A percentile compares a stretch with the other conserved stretches of the same genome.
Evolutionary conservation across 768 basidiomycete species (phyloP).

Genomic region (Rhizopogon salebrosus): DNA sequence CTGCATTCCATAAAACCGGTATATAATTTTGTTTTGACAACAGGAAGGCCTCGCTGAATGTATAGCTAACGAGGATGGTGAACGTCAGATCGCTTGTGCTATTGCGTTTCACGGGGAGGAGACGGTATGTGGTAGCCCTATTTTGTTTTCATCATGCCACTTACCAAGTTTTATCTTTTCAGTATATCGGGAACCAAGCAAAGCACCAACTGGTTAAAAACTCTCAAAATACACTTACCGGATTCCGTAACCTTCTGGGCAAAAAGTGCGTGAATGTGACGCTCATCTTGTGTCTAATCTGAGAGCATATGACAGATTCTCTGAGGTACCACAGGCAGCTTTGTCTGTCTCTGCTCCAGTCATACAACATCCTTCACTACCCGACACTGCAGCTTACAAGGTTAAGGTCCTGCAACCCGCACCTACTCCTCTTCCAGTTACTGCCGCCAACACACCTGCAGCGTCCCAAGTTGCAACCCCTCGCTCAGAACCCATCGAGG

Average conservation of each 20-base stretch:
- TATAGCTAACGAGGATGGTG: conserved; percentile 98
- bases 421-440: conserved; percentile 59
- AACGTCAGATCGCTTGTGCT: conserved; percentile 95
- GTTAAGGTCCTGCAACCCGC: conserved; percentile 78
- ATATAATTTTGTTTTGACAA: neutral
- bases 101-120: conserved; percentile 90
- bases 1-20: neutral
- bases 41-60: conserved; percentile 91
- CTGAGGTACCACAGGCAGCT: conserved; percentile 58
- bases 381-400: conserved; percentile 78
- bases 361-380: conserved; percentile 66
- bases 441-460: conserved; percentile 54
- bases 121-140: conserved; percentile 52
- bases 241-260: conserved; percentile 89
- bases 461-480: conserved; percentile 68
- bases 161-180: conserved; percentile 11
- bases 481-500: conserved; percentile 62
- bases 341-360: conserved; percentile 58
- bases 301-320: conserved; percentile 49
- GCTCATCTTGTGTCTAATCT: neutral
- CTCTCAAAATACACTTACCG: conserved; percentile 87
- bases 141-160: conserved; percentile 1
- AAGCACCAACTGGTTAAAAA: conserved; percentile 95
- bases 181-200: conserved; percentile 97
- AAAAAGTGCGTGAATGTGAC: conserved; percentile 62